A percentile compares a stretch with the other conserved stretches of the same genome.
phyloP scores from a whole-genome alignment of 805 yeast species.

The Saturnispora silvae region DNA sequence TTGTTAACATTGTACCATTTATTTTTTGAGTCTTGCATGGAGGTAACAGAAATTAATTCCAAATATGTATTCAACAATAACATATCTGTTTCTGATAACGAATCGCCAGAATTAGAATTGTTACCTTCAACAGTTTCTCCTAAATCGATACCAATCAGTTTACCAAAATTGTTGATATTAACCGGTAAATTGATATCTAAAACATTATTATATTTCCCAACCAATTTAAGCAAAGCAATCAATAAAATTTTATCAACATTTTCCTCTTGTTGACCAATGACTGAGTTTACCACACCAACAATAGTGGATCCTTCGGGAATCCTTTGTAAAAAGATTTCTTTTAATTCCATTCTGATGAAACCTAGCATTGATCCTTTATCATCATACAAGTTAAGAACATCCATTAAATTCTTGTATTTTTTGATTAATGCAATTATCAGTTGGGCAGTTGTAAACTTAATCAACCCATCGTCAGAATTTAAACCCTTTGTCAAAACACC shows the following conservation, averaged over 20 bases:
- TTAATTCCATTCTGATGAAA: constrained; percentile 15
- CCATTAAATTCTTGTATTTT: constrained; percentile 37
- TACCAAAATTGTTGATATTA: constrained; percentile 11
- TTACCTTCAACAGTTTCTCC: constrained; percentile 21
- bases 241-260: constrained; percentile 34
- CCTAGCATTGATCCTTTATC: constrained; percentile 12
- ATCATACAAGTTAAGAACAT: constrained; percentile 13
- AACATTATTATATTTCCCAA: constrained; percentile 17
- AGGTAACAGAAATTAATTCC: constrained; percentile 40
- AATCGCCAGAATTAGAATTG: not conserved
- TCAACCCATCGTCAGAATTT: constrained; percentile 35
- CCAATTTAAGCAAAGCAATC: constrained; percentile 36
- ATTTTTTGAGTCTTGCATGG: constrained; percentile 20
- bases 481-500: constrained; percentile 49
- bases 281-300: constrained; percentile 33
- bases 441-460: constrained; percentile 57
- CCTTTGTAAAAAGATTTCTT: constrained; percentile 17
- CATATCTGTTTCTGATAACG: constrained; percentile 43
- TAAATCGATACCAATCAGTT: constrained; percentile 14
- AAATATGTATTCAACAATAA: constrained; percentile 49
- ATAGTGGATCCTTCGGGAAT: constrained; percentile 45
- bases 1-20: constrained; percentile 69
- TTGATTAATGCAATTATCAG: constrained; percentile 42
- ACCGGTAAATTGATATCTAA: constrained; percentile 15
- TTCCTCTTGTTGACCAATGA: constrained; percentile 19